Conservation (phyloP, 73 alveolate genomes). For the Tetrahymena malaccensis region DNA sequence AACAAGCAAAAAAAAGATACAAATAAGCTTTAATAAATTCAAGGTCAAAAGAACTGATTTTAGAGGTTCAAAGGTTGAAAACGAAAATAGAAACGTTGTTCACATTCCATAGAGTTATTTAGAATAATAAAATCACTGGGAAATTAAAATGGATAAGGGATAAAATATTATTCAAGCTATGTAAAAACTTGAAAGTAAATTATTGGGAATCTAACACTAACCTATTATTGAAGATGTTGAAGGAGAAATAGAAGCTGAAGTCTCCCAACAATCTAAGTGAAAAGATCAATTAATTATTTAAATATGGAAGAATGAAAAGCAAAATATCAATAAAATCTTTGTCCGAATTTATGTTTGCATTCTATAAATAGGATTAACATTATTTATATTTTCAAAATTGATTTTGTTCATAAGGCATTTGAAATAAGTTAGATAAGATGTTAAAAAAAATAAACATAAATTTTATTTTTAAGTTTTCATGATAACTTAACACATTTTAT, state of each 20-base stretch:
- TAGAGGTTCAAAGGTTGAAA: neutral
- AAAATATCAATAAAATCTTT: no score
- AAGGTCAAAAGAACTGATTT: neutral
- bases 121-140: neutral
- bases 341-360: neutral
- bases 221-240: neutral
- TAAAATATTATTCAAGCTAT: neutral
- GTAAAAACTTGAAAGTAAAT: neutral
- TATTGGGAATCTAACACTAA: neutral
- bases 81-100: neutral
- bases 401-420: no score
- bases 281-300: no score
- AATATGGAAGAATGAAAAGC: neutral
- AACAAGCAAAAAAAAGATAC: neutral
- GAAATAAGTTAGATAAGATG: no score
- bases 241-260: neutral
- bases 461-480: no score
- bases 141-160: neutral
- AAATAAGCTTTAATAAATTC: neutral
- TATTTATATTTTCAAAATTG: no score
- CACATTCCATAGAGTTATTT: neutral
- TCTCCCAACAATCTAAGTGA: neutral
- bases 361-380: neutral
- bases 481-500: no score
- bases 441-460: no score